Percentiles rank a stretch among this genome's conserved stretches.
phyloP scores from a whole-genome alignment of 2,329 filamentous ascomycete species.

The Aspergillus tamarii region DNA sequence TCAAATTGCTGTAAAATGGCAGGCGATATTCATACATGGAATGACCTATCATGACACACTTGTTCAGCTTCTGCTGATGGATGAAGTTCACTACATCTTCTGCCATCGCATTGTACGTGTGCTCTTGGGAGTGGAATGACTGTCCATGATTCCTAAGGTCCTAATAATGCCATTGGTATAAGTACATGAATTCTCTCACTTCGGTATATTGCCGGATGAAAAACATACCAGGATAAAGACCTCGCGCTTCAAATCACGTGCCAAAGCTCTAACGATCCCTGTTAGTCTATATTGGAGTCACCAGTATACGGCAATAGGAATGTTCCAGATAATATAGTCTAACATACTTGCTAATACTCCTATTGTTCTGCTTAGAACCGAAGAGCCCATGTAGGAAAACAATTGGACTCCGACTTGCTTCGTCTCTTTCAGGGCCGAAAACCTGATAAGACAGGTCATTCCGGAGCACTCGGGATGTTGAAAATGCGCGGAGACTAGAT shows the following conservation, averaged over 20 bases:
- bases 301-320: not conserved
- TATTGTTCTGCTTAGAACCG: slow-evolving; percentile 93
- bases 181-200: not conserved
- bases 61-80: slow-evolving; percentile 66
- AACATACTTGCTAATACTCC: slow-evolving; percentile 90
- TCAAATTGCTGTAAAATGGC: not conserved
- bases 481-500: slow-evolving; percentile 32
- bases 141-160: slow-evolving; percentile 94
- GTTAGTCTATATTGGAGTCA: not conserved
- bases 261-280: slow-evolving; percentile 60
- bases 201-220: not conserved
- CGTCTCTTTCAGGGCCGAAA: slow-evolving; percentile 38
- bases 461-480: slow-evolving; percentile 31
- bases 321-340: not conserved
- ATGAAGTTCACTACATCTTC: slow-evolving; percentile 83
- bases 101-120: slow-evolving; percentile 83
- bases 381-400: slow-evolving; percentile 92
- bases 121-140: slow-evolving; percentile 73
- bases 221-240: slow-evolving; percentile 76
- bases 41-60: slow-evolving; percentile 83
- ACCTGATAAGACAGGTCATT: slow-evolving; percentile 41
- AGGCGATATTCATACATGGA: slow-evolving; percentile 68
- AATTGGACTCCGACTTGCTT: slow-evolving; percentile 61
- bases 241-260: slow-evolving; percentile 76
- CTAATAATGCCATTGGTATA: slow-evolving; percentile 45